Evolutionary conservation across 148 eudicot species (phyloP).

Genomic region (Mesembryanthemum crystallinum): DNA sequence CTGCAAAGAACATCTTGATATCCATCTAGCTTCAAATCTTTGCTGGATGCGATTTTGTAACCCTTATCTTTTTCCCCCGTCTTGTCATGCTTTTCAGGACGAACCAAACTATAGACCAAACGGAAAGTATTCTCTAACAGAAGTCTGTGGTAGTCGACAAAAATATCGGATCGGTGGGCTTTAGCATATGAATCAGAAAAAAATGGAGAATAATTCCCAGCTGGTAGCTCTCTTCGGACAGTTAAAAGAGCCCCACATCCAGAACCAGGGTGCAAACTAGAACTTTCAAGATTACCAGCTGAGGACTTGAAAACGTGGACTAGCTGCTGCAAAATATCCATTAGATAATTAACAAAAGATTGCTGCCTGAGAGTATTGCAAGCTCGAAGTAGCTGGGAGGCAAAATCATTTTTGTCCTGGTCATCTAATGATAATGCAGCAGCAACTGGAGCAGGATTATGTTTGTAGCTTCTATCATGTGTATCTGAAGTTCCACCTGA

Average conservation of each 20-base stretch:
- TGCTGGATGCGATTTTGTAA: constrained; percentile 56
- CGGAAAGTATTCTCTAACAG: constrained; percentile 91
- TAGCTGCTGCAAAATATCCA: constrained; percentile 97
- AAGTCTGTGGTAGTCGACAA: constrained; percentile 93
- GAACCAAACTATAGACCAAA: constrained; percentile 82
- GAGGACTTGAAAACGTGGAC: constrained; percentile 84
- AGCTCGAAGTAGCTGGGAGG: constrained; percentile 74
- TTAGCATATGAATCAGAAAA: constrained; percentile 98
- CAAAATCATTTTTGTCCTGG: constrained; percentile 74
- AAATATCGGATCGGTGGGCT: constrained; percentile 77
- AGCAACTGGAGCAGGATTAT: constrained; percentile 35
- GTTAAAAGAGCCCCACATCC: constrained; percentile 93
- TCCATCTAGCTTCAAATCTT: constrained; percentile 92
- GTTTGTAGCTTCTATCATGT: constrained; percentile 56
- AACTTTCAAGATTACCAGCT: constrained; percentile 48
- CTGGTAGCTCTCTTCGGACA: constrained; percentile 96
- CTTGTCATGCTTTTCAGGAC: constrained; percentile 98
- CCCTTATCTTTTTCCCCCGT: constrained; percentile 82
- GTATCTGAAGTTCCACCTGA: constrained; percentile 60
- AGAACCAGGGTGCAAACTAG: constrained; percentile 63
- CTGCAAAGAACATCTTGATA: constrained; percentile 99
- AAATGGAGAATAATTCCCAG: constrained; percentile 94
- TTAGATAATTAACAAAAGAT: constrained; percentile 77
- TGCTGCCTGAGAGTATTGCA: constrained; percentile 90
- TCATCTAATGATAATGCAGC: constrained; percentile 48